Evolutionary conservation across 352 stramenopile species (phyloP), one percentile per base, ranked within the genome.

Genomic region (Thalassiosira oceanica): DNA sequence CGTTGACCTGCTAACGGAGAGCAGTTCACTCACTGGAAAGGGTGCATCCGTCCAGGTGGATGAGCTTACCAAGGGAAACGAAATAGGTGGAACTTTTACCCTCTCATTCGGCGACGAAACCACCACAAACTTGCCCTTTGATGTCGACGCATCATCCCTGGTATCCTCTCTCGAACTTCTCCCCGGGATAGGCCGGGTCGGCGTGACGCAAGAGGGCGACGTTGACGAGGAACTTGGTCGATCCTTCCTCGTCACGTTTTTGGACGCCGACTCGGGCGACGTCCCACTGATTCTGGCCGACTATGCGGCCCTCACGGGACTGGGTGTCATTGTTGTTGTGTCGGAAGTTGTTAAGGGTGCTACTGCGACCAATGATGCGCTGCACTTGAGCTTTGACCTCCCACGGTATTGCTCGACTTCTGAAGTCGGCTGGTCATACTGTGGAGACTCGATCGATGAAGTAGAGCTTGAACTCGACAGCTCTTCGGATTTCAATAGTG

Each of bases 341-440:
- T 84, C 78, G 6, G 93, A 97, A 61, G 89, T 91, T 52, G 63
- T 96, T 6, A 92, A 90, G n/a, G 95, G 95, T 3, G 85, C 70
- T 37, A 54, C 80, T 31, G 69, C 84, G 18, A 41, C 61, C 20
- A 80, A 76, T 45, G 78, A 67, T 56, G 54, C 71, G 6, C 36
- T 91, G 29, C 51, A 56, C 24, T 24, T 93, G 16, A 80, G 64
- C 44, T 92, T 89, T 62, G 64, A 76, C 16, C 60, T 78, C 33
- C 87, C 85, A 27, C 61, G 56, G 16, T 64, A 81, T 44, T 92
- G 83, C 65, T 88, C 74, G 26, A 75, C 42, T 4, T 85, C 74
- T 3, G 62, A 88, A 64, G 83, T 88, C 13, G 60, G 57, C 6
- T 36, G 42, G 36, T 60, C 68, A 31, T 49, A 52, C 15, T 93